Conservation (phyloP, 768 basidiomycete genomes). For the Agaricus sinodeliciosus region DNA sequence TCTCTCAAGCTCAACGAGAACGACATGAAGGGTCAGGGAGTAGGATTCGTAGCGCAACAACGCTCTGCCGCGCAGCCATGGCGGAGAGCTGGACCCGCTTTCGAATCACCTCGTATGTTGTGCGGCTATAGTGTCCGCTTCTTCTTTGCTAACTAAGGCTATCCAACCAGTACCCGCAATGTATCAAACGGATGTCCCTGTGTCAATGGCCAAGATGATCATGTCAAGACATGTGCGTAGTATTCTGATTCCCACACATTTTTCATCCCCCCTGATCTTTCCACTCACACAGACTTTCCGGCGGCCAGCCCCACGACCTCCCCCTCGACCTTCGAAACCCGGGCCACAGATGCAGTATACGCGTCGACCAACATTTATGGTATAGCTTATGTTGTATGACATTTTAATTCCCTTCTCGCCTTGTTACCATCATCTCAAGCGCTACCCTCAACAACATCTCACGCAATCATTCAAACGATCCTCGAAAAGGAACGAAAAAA, state of each 20-base stretch:
- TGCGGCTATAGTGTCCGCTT: constrained; percentile 4
- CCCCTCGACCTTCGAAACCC: neutral
- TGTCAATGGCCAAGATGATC: constrained; percentile 33
- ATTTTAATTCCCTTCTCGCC: neutral
- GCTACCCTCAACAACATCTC: constrained; percentile 2
- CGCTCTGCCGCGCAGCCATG: constrained; percentile 11
- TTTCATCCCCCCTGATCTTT: neutral
- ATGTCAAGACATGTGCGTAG: constrained; percentile 29
- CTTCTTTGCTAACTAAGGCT: neutral
- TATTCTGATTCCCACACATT: neutral
- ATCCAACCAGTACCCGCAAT: constrained; percentile 22
- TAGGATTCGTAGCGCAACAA: constrained; percentile 9
- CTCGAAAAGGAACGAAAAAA: constrained; percentile 10
- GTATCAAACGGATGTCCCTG: constrained; percentile 26
- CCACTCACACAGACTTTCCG: constrained; percentile 8
- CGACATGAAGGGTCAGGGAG: constrained; percentile 10
- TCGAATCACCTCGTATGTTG: constrained; percentile 27
- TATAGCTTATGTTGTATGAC: constrained; percentile 2
- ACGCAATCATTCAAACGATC: constrained; percentile 4
- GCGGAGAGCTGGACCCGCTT: constrained; percentile 23
- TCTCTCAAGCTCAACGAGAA: constrained; percentile 6
- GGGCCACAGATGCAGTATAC: constrained; percentile 9
- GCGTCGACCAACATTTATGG: constrained; percentile 7
- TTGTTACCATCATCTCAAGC: neutral
- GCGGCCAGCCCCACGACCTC: constrained; percentile 7